Evolutionary conservation across 2,329 filamentous ascomycete species (phyloP), one percentile per base, ranked within the genome.

Genomic region (Emergomyces orientalis): DNA sequence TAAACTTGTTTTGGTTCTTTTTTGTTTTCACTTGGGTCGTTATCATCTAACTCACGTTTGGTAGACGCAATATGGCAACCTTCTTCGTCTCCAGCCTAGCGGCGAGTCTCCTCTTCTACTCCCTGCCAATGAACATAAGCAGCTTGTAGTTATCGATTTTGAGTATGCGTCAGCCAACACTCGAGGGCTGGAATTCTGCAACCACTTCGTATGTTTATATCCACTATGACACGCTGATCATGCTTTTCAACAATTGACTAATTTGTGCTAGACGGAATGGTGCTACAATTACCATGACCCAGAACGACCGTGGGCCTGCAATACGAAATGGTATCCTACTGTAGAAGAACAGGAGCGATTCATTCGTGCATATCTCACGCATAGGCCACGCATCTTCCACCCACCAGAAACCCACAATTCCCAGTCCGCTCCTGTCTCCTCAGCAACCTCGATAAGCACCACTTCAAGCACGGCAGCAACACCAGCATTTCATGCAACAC

Each of bases 41-140:
- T 55, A 54, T 8, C 1, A 55, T 13, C 11, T 59, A 63, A 61
- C 70, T 74, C 54, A 63, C 58, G 59, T 3, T 63, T 19, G 11
- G 13, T 65, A 96, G 91, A 96, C 94, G 4, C 94, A 99, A 86
- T 97, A 99, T 71, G 94, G 94, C 67, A 99, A 99, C 73, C 94
- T 99, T 66, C 85, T 99, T 59, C 90, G 92, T 45, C 79, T 88
- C 74, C 84, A 90, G 67, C 85, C 85, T 1, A 78, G 79, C 47
- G 82, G 81, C 58, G 88, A 91, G 69, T 97, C 92, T 0, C 94
- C 93, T 0, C 83, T 97, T 8, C 82, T 97, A 13, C 84, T 94
- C 59, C 91, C 94, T 0, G 87, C 89, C 63, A 97, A 97, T 75
- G 87, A 93, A 68, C 94, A 99, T 78, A 97, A 96, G 75, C 93